phyloP scores from a whole-genome alignment of 2,329 filamentous ascomycete species.

The Monilinia aucupariae region DNA sequence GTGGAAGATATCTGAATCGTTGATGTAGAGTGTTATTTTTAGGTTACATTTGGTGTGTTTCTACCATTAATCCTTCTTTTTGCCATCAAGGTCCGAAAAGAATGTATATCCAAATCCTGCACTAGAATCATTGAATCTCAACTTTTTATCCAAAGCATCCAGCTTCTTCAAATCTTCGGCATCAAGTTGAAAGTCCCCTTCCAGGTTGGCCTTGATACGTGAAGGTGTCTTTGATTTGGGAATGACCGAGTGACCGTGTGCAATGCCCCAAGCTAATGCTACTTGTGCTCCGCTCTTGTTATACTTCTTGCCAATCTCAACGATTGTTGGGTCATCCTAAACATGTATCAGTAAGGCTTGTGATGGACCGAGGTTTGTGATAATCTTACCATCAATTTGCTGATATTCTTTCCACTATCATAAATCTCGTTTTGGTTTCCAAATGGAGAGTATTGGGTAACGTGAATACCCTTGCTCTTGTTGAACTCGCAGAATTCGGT shows the following conservation, averaged over 20 bases:
- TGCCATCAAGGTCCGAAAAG: slow-evolving; percentile 54
- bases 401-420: slow-evolving; percentile 52
- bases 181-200: slow-evolving; percentile 57
- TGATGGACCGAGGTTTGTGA: no score
- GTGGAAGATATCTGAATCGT: background rate
- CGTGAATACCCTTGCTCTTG: slow-evolving; percentile 45
- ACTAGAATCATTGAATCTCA: slow-evolving; percentile 57
- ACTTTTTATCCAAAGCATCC: slow-evolving; percentile 49
- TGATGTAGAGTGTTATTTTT: background rate
- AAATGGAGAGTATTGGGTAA: slow-evolving; percentile 48
- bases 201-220: slow-evolving; percentile 58
- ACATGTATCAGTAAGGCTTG: background rate
- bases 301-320: slow-evolving; percentile 49
- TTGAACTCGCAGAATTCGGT: slow-evolving; percentile 47
- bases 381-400: slow-evolving; percentile 40
- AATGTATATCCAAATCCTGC: slow-evolving; percentile 52
- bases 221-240: slow-evolving; percentile 57
- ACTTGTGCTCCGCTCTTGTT: slow-evolving; percentile 53
- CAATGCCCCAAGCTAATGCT: slow-evolving; percentile 54
- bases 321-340: slow-evolving; percentile 49
- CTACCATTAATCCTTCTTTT: slow-evolving; percentile 33
- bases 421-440: slow-evolving; percentile 57
- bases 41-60: background rate
- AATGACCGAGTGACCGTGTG: slow-evolving; percentile 52
- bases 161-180: slow-evolving; percentile 51